Conservation (phyloP, 257 asterid species). For the Solanum tarapatanum region DNA sequence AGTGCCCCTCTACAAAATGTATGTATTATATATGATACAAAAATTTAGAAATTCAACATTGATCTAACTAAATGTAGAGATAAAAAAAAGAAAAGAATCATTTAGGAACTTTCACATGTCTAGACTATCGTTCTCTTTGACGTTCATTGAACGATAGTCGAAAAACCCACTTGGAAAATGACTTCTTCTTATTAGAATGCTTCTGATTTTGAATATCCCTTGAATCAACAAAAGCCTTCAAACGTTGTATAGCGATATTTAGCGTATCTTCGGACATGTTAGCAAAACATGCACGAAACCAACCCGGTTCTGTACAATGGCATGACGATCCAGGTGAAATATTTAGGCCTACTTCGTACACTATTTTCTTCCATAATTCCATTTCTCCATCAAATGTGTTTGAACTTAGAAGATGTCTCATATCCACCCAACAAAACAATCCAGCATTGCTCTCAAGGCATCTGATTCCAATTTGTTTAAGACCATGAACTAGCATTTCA, state of each 20-base stretch:
- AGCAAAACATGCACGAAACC: constrained; percentile 3
- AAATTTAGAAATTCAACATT: background rate
- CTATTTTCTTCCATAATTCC: constrained; percentile 1
- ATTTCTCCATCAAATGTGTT: constrained; percentile 1
- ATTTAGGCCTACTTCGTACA: background rate
- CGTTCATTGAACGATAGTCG: constrained; percentile 43
- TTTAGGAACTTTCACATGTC: too few relatives aligned
- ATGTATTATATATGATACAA: background rate
- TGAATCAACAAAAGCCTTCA: background rate
- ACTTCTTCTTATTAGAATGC: constrained; percentile 25
- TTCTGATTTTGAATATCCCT: background rate
- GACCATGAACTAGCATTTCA: constrained; percentile 3
- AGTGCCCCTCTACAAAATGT: background rate
- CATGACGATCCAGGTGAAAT: constrained; percentile 7
- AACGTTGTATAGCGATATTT: background rate
- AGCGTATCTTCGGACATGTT: background rate
- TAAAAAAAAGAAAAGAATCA: too few relatives aligned
- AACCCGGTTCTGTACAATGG: constrained; percentile 2
- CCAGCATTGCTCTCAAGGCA: constrained; percentile 9
- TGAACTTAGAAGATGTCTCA: background rate
- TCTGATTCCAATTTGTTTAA: background rate
- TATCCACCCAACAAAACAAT: constrained; percentile 2
- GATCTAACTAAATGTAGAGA: too few relatives aligned
- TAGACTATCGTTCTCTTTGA: constrained; percentile 34
- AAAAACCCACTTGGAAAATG: constrained; percentile 45